Evolutionary conservation across 1,284 basidiomycete genomes (phyloP), one percentile per base, ranked within the genome.

Genomic region (Inonotus hispidus): DNA sequence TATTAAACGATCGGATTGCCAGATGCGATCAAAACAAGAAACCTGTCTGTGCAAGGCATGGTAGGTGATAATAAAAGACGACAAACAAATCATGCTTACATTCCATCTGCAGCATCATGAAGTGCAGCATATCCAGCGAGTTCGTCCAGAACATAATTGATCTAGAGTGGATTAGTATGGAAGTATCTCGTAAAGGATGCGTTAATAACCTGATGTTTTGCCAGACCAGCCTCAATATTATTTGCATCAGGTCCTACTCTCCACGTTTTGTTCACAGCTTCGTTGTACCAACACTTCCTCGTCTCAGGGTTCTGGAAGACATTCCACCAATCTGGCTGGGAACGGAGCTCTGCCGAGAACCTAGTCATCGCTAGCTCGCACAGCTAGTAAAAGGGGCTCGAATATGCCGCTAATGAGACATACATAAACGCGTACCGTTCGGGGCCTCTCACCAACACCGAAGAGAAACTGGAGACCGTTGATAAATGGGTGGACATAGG

Each of bases 1-100:
- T 19, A 76, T 39, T 21, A 76, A 62, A 23, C 54, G 38, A 23
- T 74, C 68, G 1, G 77, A 76, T 63, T 82, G 75, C 80, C 81
- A 84, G 27, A 84, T 79, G 21, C 80, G 74, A 57, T 82, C 80
- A 61, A 81, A 82, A 65, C 79, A 82, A 14, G 81, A 82, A 6
- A 81, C 75, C 67, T 82, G 74, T 63, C 79, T 82, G 46, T 25
- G 13, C 0, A 25, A 16, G 32, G 23, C 19, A 14, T 25, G 25
- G 41, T 32, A 32, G 8, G 8, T 32, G 43, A 14, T 37, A 47
- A 54, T 55, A 45, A 13, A 43, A 21, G 53, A 56, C 43, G 14
- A 13, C n/a, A 14, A 53, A 7, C 7, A 50, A 7, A 64, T 16
- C 16, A 14, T 5, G 14, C 73, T 63, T 71, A 75, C 80, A 78